These are phyloP conservation scores for Rosa hybrid DNA, from an alignment of 331 rosid genomes.

Conservation along the genomic window DNA sequence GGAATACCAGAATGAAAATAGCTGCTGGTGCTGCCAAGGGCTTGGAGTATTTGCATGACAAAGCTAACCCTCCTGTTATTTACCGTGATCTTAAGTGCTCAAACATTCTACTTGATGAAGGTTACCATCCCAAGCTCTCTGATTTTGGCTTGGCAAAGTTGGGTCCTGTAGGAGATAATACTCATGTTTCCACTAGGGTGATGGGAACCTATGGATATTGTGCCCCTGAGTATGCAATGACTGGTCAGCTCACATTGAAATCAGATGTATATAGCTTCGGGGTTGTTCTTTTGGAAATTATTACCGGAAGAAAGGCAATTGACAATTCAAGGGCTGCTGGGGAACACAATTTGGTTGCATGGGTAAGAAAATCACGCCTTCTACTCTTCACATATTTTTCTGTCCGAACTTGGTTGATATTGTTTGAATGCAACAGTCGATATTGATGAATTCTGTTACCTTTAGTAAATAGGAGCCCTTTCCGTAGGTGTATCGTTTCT, in stretches of 20 bases:
- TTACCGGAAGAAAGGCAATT: slow-evolving; percentile 47
- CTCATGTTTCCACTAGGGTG: slow-evolving; percentile 49
- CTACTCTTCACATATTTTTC: background rate
- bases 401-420: too few species aligned
- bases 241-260: slow-evolving; percentile 47
- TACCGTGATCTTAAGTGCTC: slow-evolving; percentile 48
- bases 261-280: slow-evolving; percentile 51
- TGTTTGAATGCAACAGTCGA: background rate
- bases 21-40: slow-evolving; percentile 49
- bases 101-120: slow-evolving; percentile 41
- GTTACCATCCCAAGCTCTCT: slow-evolving; percentile 40
- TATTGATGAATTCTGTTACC: background rate
- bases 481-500: too few species aligned
- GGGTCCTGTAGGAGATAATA: slow-evolving; percentile 48
- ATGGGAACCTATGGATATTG: slow-evolving; percentile 53
- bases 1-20: slow-evolving; percentile 46
- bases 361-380: slow-evolving; percentile 32
- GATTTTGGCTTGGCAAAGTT: slow-evolving; percentile 49
- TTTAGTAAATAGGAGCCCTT: background rate
- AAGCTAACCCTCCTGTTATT: slow-evolving; percentile 48
- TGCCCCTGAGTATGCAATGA: slow-evolving; percentile 51
- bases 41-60: slow-evolving; percentile 46
- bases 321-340: slow-evolving; percentile 37
- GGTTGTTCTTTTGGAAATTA: slow-evolving; percentile 45
- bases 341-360: slow-evolving; percentile 45